phyloP scores from a whole-genome alignment of 73 alveolate species.

The Blepharisma japonicum region DNA sequence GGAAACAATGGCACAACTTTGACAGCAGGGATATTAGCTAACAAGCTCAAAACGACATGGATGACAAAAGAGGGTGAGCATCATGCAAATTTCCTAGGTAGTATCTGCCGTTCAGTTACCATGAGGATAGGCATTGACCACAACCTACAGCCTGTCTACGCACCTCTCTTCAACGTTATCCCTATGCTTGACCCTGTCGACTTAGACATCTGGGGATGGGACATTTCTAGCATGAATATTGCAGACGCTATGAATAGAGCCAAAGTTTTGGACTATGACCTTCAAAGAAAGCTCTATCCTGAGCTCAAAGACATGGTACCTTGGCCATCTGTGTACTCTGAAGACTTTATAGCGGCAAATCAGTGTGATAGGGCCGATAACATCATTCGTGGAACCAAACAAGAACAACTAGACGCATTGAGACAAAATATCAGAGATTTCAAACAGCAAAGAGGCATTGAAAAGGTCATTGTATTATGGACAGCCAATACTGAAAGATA shows the following conservation, averaged over 20 bases:
- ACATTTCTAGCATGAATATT: conserved; percentile 72
- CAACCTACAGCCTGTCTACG: conserved; percentile 67
- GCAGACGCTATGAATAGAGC: conserved; percentile 90
- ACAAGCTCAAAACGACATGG: conserved; percentile 66
- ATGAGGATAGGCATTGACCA: conserved; percentile 68
- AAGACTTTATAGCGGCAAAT: conserved; percentile 91
- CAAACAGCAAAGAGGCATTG: conserved; percentile 61
- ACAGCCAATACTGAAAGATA: conserved; percentile 87
- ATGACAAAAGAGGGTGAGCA: conserved; percentile 83
- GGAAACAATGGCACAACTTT: conserved; percentile 95
- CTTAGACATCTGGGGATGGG: conserved; percentile 90
- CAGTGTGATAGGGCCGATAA: conserved; percentile 90
- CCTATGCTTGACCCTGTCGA: conserved; percentile 93
- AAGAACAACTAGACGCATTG: conserved; percentile 61
- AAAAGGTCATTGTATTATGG: conserved; percentile 84
- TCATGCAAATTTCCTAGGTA: conserved; percentile 85
- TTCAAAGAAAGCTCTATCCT: conserved; percentile 49
- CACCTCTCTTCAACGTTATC: conserved; percentile 78
- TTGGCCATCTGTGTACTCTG: conserved; percentile 77
- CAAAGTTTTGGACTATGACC: conserved; percentile 65
- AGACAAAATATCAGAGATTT: conserved; percentile 74
- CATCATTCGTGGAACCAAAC: conserved; percentile 79
- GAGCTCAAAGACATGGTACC: conserved; percentile 57
- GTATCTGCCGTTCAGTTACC: conserved; percentile 84
- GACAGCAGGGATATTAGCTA: conserved; percentile 86